A percentile compares a stretch with the other conserved stretches of the same genome.
Evolutionary conservation across 2,329 filamentous ascomycete species (phyloP).

Genomic region (Aspergillus hiratsukae): DNA sequence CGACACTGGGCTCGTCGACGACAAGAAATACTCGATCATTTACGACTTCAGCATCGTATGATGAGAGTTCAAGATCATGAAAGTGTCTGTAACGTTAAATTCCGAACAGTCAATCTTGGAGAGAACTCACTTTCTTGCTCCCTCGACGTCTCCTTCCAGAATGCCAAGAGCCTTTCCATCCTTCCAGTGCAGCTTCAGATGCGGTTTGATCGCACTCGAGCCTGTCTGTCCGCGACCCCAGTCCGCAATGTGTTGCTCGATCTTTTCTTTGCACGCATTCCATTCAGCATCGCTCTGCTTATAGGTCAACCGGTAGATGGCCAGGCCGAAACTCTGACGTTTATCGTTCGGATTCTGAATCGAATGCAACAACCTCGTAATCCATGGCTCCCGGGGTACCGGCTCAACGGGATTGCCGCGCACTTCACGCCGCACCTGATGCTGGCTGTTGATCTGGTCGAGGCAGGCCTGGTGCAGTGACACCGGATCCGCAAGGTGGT

Average conservation of each 20-base stretch:
- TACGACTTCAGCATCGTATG: background rate
- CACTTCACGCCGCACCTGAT: conserved; percentile 8
- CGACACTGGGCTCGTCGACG: conserved; percentile 13
- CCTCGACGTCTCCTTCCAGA: conserved; percentile 11
- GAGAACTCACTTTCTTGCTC: background rate
- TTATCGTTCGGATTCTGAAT: background rate
- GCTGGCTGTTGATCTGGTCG: conserved; percentile 9
- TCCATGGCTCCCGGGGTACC: conserved; percentile 17
- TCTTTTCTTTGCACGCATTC: conserved; percentile 13
- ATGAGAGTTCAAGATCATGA: background rate
- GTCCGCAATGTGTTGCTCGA: conserved; percentile 19
- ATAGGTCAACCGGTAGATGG: conserved; percentile 23
- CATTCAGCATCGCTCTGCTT: conserved; percentile 18
- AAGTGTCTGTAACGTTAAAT: conserved; percentile 10
- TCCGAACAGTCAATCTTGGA: background rate
- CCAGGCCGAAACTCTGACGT: conserved; percentile 9
- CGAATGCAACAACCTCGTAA: background rate
- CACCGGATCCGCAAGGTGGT: background rate
- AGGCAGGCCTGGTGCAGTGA: background rate
- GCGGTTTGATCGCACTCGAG: conserved; percentile 14
- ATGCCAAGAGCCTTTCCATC: conserved; percentile 20
- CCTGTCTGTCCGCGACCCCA: conserved; percentile 22
- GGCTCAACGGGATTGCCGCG: conserved; percentile 9
- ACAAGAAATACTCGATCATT: conserved; percentile 10
- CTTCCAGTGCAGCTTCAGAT: conserved; percentile 23